phyloP scores from a whole-genome alignment of 2,329 filamentous ascomycete species.

The Fusarium papillatum region DNA sequence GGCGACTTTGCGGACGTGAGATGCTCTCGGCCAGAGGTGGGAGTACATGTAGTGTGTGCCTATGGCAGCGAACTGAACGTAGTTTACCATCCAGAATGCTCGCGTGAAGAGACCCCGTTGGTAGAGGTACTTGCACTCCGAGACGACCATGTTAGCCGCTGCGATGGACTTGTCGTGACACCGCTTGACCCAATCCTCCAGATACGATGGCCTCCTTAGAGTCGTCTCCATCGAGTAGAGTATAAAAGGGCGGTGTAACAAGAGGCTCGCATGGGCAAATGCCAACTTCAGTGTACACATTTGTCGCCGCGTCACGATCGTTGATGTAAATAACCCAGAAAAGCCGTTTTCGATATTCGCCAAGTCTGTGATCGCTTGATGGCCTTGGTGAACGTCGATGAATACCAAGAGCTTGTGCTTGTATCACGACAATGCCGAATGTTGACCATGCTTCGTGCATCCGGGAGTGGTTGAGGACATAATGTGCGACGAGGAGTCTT shows the following conservation, averaged over 20 bases:
- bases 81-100: not conserved
- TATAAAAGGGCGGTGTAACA: not conserved
- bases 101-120: not conserved
- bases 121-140: not conserved
- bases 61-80: not conserved
- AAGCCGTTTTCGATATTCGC: not conserved
- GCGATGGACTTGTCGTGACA: not conserved
- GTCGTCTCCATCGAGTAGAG: not conserved
- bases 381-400: not conserved
- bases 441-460: not conserved
- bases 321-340: constrained; percentile 1
- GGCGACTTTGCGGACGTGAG: not conserved
- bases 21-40: not conserved
- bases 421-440: not conserved
- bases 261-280: not conserved
- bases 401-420: not conserved
- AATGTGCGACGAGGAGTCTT: not conserved
- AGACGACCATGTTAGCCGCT: not conserved
- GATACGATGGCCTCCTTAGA: not conserved
- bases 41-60: not conserved
- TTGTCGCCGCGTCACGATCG: not conserved
- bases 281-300: not conserved
- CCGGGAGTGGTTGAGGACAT: not conserved
- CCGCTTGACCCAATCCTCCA: not conserved
- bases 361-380: not conserved